Conservation (phyloP, 1,284 basidiomycete genomes). For the Cutaneotrichosporon spelunceum region DNA sequence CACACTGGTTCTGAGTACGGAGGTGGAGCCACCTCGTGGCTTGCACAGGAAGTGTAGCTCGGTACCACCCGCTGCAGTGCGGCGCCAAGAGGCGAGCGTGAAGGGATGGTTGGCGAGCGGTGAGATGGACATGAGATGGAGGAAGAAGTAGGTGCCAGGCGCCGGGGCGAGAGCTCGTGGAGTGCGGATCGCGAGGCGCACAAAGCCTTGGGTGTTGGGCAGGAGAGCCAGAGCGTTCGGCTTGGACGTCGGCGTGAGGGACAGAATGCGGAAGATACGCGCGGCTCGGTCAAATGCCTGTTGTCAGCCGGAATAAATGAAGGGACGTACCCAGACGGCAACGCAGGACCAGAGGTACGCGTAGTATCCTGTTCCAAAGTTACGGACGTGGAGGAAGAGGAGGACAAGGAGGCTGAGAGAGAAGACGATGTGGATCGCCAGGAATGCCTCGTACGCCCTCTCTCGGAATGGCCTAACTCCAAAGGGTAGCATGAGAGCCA, state of each 20-base stretch:
- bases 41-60: slow-evolving; percentile 32
- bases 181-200: slow-evolving; percentile 29
- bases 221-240: slow-evolving; percentile 23
- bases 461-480: slow-evolving; percentile 27
- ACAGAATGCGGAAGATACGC: slow-evolving; percentile 27
- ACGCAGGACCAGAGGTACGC: slow-evolving; percentile 30
- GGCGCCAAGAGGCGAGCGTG: slow-evolving; percentile 30
- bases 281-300: slow-evolving; percentile 29
- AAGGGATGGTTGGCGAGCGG: slow-evolving; percentile 40
- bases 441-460: slow-evolving; percentile 32
- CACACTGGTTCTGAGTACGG: not conserved
- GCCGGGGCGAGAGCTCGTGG: slow-evolving; percentile 22
- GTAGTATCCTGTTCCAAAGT: slow-evolving; percentile 23
- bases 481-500: slow-evolving; percentile 26
- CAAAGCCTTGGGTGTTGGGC: slow-evolving; percentile 23
- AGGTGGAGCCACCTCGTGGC: slow-evolving; percentile 29
- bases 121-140: slow-evolving; percentile 30
- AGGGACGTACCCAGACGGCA: slow-evolving; percentile 24
- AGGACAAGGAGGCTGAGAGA: slow-evolving; percentile 25
- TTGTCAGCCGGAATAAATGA: not conserved
- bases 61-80: slow-evolving; percentile 4
- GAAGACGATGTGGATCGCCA: slow-evolving; percentile 35
- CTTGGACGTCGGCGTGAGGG: slow-evolving; percentile 25
- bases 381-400: slow-evolving; percentile 31
- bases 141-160: slow-evolving; percentile 36